Percentiles rank a stretch among this genome's conserved stretches.
Conservation (phyloP, 176 grass and related monocot genomes). For the Musa acuminata region DNA sequence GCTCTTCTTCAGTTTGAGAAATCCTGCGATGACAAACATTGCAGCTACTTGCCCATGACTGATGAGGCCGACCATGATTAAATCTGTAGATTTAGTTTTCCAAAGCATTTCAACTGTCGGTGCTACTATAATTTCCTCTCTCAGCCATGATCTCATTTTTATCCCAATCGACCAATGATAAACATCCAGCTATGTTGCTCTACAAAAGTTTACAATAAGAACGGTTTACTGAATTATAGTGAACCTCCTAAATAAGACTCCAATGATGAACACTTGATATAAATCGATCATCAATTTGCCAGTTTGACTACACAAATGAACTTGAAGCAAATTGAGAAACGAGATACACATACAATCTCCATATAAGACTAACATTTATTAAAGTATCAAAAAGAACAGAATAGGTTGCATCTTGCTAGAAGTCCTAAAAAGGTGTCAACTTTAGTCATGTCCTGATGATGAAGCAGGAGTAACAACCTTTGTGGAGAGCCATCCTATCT, state of each 20-base stretch:
- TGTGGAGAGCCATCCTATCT: neutral
- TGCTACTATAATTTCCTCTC: too few relatives aligned
- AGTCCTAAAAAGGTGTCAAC: neutral
- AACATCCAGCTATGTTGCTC: neutral
- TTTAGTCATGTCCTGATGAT: neutral
- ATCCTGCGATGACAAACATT: neutral
- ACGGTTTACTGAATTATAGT: neutral
- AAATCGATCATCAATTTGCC: neutral
- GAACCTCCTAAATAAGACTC: neutral
- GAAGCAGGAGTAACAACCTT: neutral
- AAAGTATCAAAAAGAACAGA: neutral
- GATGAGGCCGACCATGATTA: too few relatives aligned
- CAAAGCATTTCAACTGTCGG: too few relatives aligned
- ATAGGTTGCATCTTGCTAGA: neutral
- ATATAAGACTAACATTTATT: neutral
- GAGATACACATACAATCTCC: neutral
- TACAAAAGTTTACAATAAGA: neutral
- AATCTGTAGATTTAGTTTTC: too few relatives aligned
- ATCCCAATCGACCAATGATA: neutral
- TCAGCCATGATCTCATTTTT: neutral
- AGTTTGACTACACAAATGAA: neutral
- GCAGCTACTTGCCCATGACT: neutral
- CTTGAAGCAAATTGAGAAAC: neutral
- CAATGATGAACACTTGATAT: neutral
- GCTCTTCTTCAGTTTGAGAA: neutral